Base-by-base conservation (phyloP, 345 rosid species). In the Geranium brycei region DNA sequence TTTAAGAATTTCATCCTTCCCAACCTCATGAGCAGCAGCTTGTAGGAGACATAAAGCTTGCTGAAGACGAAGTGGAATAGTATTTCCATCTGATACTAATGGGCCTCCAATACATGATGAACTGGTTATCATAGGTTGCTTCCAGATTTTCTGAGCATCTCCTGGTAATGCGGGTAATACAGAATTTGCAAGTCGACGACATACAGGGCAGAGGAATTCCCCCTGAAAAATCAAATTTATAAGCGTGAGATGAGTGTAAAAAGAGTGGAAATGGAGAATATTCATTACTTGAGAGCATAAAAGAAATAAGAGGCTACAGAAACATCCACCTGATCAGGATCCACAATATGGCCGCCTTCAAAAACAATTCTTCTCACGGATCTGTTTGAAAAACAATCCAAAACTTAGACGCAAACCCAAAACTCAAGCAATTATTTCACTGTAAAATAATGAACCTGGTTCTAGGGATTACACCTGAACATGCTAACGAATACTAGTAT, bases 181-280 rank as follows among this genome's bases (percentile, higher is more conserved):
- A 30, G 95, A 86, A 79, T 93, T 93, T 53, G 89, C 95, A 40
- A 90, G 82, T 32, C 82, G 83, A 56, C 99, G 97, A 68, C 99
- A 93, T 62, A 84, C 90, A 65, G 99, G 99, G 69, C 99, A 93
- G 38, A 93, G 89, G 76, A 93, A 88, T 79, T 93, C 99, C 63
- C 91, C 97, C 99, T 92, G 77, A 61, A 57, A 82, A 67, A 75
- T 66, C 57, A 72, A 72, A 66, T 30, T 58, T 64, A 55, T 41
- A 13, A 6, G 15, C 53, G 0, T 47, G 15, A 47, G 15, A 35
- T 35, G 41, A 35, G 41, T 35, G 61, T 7, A 35, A 17, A 58
- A 30, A 65, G 41, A 17, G 28, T 69, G 31, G 17, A 19, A 17
- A 23, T 18, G 14, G 51, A 63, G 58, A 10, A 18, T 63, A 13